Conservation (phyloP, 176 grass and related monocot species). For the Bolboschoenus planiculmis region DNA sequence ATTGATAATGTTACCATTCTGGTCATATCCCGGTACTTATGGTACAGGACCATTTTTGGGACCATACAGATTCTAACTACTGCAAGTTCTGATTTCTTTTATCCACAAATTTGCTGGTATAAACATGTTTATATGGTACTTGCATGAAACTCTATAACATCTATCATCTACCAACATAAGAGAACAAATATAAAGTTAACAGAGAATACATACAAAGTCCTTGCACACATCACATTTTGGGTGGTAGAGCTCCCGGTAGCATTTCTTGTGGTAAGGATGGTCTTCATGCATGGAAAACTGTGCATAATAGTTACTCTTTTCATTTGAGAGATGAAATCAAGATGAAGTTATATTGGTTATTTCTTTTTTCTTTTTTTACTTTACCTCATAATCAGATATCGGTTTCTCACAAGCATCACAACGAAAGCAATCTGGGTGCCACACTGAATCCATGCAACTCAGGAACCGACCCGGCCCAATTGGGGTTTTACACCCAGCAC, state of each 20-base stretch:
- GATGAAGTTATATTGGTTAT: background rate
- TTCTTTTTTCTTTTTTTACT: background rate
- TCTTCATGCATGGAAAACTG: constrained; percentile 73
- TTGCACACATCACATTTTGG: constrained; percentile 91
- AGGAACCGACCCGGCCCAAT: constrained; percentile 59
- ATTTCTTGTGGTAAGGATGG: constrained; percentile 76
- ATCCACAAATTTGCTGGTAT: background rate
- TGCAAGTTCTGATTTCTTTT: background rate
- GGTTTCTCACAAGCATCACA: constrained; percentile 55
- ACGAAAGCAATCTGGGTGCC: constrained; percentile 77
- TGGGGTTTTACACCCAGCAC: constrained; percentile 62
- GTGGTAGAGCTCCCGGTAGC: constrained; percentile 73
- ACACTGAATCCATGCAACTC: constrained; percentile 65
- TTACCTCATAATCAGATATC: constrained; percentile 87
- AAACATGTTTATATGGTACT: constrained; percentile 3
- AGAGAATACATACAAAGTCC: constrained; percentile 49
- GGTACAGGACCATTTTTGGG: background rate
- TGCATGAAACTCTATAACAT: constrained; percentile 11
- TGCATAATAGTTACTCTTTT: constrained; percentile 15
- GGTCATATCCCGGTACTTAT: background rate
- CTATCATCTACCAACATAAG: background rate
- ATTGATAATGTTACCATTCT: background rate
- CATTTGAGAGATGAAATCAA: background rate
- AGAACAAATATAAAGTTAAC: background rate
- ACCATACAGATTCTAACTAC: background rate